Conservation (phyloP, 805 yeast species). For the Candida coleopterorum region DNA sequence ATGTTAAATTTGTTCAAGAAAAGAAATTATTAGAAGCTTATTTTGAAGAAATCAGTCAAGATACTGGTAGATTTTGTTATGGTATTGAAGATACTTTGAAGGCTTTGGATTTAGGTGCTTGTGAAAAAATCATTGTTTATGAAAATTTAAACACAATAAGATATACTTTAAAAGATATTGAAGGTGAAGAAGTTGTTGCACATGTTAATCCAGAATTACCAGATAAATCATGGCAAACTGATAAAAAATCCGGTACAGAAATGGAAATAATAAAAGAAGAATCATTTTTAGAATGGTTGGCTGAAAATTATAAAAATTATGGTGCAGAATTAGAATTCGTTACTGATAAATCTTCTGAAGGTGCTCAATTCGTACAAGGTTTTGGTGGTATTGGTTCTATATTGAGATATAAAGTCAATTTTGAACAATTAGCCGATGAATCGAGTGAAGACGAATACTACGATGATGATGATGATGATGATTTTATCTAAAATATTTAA, state of each 20-base stretch:
- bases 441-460: constrained; percentile 81
- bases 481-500: constrained; percentile 8
- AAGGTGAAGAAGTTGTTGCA: constrained; percentile 70
- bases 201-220: constrained; percentile 69
- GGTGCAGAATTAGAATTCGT: constrained; percentile 97
- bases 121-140: constrained; percentile 87
- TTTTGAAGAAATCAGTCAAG: constrained; percentile 97
- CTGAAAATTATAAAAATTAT: constrained; percentile 88
- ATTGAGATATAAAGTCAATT: constrained; percentile 93
- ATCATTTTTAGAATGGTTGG: constrained; percentile 93
- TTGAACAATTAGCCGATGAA: constrained; percentile 89
- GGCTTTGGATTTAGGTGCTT: constrained; percentile 94
- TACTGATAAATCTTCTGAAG: constrained; percentile 94
- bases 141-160: constrained; percentile 87
- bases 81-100: constrained; percentile 95
- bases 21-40: constrained; percentile 88
- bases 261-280: constrained; percentile 85
- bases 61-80: constrained; percentile 95
- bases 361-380: constrained; percentile 96
- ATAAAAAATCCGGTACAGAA: constrained; percentile 83
- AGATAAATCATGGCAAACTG: constrained; percentile 71
- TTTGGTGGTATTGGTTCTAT: constrained; percentile 99
- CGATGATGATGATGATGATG: constrained; percentile 60
- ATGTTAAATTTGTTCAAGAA: constrained; percentile 97
- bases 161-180: constrained; percentile 77